Conservation (phyloP, 2,329 filamentous ascomycete species). For the Cladosporium austrohemisphaericum region DNA sequence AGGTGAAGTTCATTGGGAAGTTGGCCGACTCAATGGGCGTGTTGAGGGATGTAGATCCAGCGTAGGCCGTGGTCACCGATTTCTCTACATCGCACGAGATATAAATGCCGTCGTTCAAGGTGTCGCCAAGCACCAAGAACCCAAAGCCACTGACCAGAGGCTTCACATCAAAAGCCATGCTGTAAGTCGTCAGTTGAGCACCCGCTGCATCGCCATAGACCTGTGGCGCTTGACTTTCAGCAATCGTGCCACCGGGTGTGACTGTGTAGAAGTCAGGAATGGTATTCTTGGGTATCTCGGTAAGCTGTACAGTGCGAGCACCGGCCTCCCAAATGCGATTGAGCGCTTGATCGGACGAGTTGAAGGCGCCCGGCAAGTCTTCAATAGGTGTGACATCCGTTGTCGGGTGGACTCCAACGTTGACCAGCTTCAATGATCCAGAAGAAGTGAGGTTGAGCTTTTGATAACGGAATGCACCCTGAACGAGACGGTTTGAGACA, state of each 20-base stretch:
- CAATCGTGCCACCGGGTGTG: neutral
- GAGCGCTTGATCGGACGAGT: neutral
- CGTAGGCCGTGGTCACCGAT: neutral
- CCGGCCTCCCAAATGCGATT: slow-evolving; percentile 2
- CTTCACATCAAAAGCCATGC: neutral
- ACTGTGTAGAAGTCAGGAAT: neutral
- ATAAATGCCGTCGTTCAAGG: neutral
- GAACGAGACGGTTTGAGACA: neutral
- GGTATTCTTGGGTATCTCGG: neutral
- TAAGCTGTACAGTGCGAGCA: neutral
- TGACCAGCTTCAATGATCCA: neutral
- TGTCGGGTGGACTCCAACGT: neutral
- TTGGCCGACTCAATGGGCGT: neutral
- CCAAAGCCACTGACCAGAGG: neutral
- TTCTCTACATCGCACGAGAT: neutral
- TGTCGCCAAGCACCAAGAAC: neutral
- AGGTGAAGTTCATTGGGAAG: neutral
- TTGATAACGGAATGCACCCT: slow-evolving; percentile 2
- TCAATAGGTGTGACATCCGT: neutral
- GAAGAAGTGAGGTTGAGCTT: slow-evolving; percentile 1
- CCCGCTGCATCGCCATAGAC: neutral
- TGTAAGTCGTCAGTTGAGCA: neutral
- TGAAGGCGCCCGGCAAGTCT: neutral
- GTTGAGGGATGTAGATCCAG: neutral
- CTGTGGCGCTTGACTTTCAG: neutral